Conservation (phyloP, 2,329 filamentous ascomycete species). For the Trichoderma arundinaceum region DNA sequence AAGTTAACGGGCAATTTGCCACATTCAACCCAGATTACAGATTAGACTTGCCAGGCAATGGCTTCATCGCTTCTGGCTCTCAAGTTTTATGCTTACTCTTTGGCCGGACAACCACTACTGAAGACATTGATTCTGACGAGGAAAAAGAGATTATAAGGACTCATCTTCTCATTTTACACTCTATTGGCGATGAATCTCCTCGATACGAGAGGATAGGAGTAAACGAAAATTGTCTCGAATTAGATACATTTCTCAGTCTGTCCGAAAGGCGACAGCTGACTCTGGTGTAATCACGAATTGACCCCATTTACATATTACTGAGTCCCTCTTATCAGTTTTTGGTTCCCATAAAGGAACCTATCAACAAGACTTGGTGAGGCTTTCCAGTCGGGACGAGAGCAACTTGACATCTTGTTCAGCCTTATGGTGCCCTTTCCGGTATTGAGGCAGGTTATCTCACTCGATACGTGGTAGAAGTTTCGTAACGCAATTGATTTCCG, state of each 20-base stretch:
- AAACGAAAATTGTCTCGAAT: neutral
- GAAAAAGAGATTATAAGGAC: neutral
- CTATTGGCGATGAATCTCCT: neutral
- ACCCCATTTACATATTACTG: neutral
- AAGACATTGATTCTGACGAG: neutral
- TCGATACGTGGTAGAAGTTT: no score
- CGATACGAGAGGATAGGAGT: conserved; percentile 24
- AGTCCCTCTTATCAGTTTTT: no score
- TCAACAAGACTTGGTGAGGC: no score
- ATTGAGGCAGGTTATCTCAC: no score
- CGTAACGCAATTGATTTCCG: no score
- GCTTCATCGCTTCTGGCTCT: conserved; percentile 10
- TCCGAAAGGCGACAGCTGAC: conserved; percentile 15
- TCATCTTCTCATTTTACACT: conserved; percentile 11
- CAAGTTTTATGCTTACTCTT: conserved; percentile 23
- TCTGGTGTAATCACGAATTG: neutral
- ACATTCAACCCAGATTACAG: conserved; percentile 24
- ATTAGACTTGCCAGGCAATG: neutral
- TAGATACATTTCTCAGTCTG: conserved; percentile 15
- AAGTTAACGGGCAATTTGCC: neutral
- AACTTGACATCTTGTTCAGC: no score
- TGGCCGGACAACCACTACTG: neutral
- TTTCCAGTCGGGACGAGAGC: no score
- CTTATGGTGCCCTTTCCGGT: no score
- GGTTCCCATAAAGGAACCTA: no score